These are phyloP conservation scores for Lepidium didymum DNA, from an alignment of 345 rosid species.

Conservation along the genomic window DNA sequence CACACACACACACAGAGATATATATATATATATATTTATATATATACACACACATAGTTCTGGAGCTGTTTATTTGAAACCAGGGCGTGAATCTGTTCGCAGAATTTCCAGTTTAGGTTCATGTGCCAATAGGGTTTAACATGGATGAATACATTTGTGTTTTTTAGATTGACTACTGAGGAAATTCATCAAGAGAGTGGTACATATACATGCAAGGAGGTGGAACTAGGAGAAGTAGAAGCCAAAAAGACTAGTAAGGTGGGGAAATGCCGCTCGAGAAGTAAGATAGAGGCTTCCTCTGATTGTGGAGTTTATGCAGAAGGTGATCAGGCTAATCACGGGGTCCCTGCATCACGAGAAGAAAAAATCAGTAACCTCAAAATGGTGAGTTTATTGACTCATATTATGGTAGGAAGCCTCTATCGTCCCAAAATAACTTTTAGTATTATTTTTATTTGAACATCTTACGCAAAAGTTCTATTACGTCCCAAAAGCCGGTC, in stretches of 20 bases:
- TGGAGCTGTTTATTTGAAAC: not conserved
- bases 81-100: not conserved
- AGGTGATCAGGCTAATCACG: constrained; percentile 65
- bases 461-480: not conserved
- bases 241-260: constrained; percentile 43
- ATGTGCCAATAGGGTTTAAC: not conserved
- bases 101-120: not conserved
- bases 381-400: constrained; percentile 50
- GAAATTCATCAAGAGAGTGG: constrained; percentile 56
- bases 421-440: not conserved
- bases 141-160: not conserved
- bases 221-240: constrained; percentile 51
- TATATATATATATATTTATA: not conserved
- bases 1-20: too few species aligned
- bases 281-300: constrained; percentile 50
- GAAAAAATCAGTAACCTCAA: constrained; percentile 97
- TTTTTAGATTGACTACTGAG: constrained; percentile 43
- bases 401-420: not conserved
- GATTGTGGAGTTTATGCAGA: constrained; percentile 79
- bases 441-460: not conserved
- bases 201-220: constrained; percentile 39
- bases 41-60: not conserved
- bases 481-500: not conserved
- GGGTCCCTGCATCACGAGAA: constrained; percentile 62
- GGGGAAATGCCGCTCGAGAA: constrained; percentile 67